Evolutionary conservation across 169 alveolate species (phyloP).

Genomic region (Hepatocystis sp.): DNA sequence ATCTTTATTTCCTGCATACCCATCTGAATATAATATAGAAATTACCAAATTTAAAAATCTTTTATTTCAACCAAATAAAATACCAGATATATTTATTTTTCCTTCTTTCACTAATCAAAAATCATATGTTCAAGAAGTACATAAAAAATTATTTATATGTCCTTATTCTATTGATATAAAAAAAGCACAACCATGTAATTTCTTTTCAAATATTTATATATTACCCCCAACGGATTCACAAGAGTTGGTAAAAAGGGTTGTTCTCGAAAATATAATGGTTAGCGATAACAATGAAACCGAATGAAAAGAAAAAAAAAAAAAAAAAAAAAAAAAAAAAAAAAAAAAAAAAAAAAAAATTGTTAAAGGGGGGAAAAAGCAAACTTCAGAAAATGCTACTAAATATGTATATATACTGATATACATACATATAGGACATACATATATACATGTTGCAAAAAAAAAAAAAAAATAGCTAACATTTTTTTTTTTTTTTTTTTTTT

Average conservation of each 20-base stretch:
- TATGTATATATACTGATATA: neutral
- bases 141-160: conserved; percentile 67
- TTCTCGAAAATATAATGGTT: conserved; percentile 66
- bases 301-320: neutral
- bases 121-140: conserved; percentile 59
- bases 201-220: conserved; percentile 61
- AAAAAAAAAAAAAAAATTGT: too few relatives aligned
- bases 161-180: conserved; percentile 66
- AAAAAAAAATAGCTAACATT: too few relatives aligned
- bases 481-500: conserved; percentile 3
- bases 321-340: too few relatives aligned
- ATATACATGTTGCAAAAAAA: neutral
- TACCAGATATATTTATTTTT: conserved; percentile 68
- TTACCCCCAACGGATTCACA: conserved; percentile 44
- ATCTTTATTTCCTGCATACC: conserved; percentile 69
- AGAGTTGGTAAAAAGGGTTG: conserved; percentile 63
- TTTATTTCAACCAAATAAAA: conserved; percentile 62
- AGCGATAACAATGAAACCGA: conserved; percentile 6
- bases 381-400: too few relatives aligned
- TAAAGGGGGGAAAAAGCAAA: too few relatives aligned
- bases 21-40: conserved; percentile 73
- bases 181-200: conserved; percentile 66
- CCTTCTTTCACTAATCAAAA: conserved; percentile 73
- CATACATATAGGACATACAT: neutral
- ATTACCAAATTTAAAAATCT: conserved; percentile 67